Base-by-base conservation (phyloP, 768 basidiomycete species). In the Termitomyces sp. region DNA sequence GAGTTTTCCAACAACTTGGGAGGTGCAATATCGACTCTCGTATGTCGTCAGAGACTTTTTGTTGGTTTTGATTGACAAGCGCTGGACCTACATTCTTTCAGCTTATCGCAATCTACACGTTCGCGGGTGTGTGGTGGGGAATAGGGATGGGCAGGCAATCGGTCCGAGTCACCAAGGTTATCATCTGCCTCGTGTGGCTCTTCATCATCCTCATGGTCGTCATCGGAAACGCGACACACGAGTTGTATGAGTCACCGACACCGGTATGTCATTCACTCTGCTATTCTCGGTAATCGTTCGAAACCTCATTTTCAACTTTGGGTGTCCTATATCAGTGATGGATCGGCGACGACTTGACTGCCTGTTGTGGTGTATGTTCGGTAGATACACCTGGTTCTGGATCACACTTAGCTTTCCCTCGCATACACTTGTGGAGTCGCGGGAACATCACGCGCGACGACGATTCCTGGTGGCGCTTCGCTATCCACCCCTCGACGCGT, bases 331-430 rank as follows among this genome's bases (percentile, higher is more conserved):
- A n/a, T n/a, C n/a, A n/a, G n/a, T n/a, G n/a, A n/a, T 41, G 40
- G 40, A 72, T 79, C 52, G 66, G 70, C 35, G 43, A 64, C 5
- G 39, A 64, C 10, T 72, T 4, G 39, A 64, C 10, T 72, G 66
- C 61, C 27, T 63, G 1, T 57, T 58, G 2, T 67, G 71, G 56
- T 67, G 72, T n/a, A 65, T 77, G 16, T 69, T 57, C 45, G 76
- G 73, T 1, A 76, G 77, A 62, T 79, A 79, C 52, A 27, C 76
- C 17, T 79, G 78, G 78, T 66, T 78, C 40, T 78, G 78, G 78
- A 43, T 74, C 35, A 68, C 76, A 5, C 64, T 34, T 77, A 7
- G 59, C 63, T 30, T 56, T 71, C 42, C 75, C 21, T 17, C 71
- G 40, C 40, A 5, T 41, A 21, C 9, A 41, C 40, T 21, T 41